phyloP scores from a whole-genome alignment of 148 eudicot genomes.

The Vaccinium vitisidaea region DNA sequence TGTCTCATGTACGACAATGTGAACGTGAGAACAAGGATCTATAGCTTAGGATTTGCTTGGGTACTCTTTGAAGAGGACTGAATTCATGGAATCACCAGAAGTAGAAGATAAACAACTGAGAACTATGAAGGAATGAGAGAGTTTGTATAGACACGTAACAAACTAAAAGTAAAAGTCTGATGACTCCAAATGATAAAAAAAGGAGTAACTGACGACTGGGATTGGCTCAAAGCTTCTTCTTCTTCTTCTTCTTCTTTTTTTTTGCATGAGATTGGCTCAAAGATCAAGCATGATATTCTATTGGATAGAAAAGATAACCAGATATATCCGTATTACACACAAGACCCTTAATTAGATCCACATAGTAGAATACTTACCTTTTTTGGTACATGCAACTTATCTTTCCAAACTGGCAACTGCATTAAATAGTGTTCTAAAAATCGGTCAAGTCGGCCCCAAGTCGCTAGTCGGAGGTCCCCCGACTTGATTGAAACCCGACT shows the following conservation, averaged over 20 bases:
- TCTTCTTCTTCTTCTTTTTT: no score
- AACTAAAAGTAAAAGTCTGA: not conserved
- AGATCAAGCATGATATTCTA: not conserved
- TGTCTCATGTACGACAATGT: not conserved
- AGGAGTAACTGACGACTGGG: not conserved
- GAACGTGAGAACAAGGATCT: not conserved
- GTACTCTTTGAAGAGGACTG: not conserved
- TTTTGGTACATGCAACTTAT: not conserved
- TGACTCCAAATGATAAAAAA: not conserved
- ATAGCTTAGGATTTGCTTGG: not conserved
- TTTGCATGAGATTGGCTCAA: not conserved
- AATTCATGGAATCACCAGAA: not conserved
- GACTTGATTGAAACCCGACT: no score
- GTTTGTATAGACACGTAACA: not conserved
- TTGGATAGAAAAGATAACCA: not conserved
- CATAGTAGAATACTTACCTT: not conserved
- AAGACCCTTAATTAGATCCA: not conserved
- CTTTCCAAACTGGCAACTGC: not conserved
- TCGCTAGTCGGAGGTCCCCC: no score
- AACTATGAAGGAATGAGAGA: not conserved
- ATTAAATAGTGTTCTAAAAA: no score
- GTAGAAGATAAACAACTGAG: not conserved
- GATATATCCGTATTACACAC: not conserved
- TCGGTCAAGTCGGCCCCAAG: no score
- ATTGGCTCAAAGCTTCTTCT: not conserved